A percentile compares a stretch with the other conserved stretches of the same genome.
Conservation (phyloP, 1,139 yeast genomes). For the Debaryomycetaceae sp. region DNA sequence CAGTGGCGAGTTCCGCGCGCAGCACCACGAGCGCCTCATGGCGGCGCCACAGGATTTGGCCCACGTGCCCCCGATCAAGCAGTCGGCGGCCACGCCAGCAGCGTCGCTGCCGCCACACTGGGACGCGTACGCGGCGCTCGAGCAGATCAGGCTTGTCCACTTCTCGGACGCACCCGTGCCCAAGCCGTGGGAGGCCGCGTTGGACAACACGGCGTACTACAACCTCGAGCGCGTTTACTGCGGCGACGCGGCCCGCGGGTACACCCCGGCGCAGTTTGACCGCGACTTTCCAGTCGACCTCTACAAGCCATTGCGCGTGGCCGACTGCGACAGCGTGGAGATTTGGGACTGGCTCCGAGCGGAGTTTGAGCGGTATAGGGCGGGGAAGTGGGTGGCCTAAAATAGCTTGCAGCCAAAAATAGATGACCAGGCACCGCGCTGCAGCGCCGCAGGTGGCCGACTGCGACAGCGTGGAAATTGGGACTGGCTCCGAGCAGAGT, state of each 20-base stretch:
- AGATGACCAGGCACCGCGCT: too few species aligned
- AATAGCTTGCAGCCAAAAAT: neutral
- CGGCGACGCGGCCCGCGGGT: conserved; percentile 10
- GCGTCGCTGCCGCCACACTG: too few species aligned
- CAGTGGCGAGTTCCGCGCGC: conserved; percentile 45
- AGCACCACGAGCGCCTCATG: conserved; percentile 20
- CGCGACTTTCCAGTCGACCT: conserved; percentile 16
- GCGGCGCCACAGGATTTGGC: conserved; percentile 31
- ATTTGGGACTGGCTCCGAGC: conserved; percentile 28
- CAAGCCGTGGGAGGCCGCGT: conserved; percentile 39
- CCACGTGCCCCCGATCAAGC: conserved; percentile 26
- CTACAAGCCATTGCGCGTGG: conserved; percentile 25
- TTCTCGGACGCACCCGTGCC: conserved; percentile 46
- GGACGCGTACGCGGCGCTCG: conserved; percentile 21
- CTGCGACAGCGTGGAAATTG: conserved; percentile 32
- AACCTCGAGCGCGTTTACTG: conserved; percentile 26
- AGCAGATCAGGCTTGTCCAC: conserved; percentile 28
- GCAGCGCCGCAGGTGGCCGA: conserved; percentile 28
- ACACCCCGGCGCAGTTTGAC: conserved; percentile 14
- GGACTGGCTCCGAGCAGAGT: conserved; percentile 23
- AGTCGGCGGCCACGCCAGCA: conserved; percentile 3
- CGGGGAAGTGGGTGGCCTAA: conserved; percentile 4
- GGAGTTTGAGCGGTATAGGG: conserved; percentile 12
- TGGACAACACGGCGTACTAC: conserved; percentile 18
- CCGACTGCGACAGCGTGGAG: conserved; percentile 31